A percentile compares a stretch with the other conserved stretches of the same genome.
These are phyloP conservation scores for Rosa chinensis DNA, from an alignment of 306 rosid species.

Conservation along the genomic window DNA sequence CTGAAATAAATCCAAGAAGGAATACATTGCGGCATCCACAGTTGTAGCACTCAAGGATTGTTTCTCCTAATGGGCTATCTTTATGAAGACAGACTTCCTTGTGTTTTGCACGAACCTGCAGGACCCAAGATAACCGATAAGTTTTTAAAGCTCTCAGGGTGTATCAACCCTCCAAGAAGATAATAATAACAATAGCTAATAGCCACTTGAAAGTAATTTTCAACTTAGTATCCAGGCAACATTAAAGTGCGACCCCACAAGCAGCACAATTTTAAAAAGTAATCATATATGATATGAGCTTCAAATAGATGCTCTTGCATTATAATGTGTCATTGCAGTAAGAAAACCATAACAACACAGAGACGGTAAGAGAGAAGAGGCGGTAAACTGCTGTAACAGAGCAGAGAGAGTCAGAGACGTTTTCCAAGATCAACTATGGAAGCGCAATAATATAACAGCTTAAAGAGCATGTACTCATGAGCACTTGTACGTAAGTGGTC, in stretches of 20 bases:
- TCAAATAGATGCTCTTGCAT: not conserved
- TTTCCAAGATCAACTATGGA: not conserved
- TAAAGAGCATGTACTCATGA: not conserved
- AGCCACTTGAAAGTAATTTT: not conserved
- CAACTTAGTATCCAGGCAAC: not conserved
- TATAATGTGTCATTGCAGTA: not conserved
- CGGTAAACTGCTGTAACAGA: not conserved
- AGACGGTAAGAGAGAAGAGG: not conserved
- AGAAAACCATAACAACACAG: not conserved
- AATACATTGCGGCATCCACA: conserved; percentile 99
- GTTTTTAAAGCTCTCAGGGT: not conserved
- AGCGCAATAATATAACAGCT: not conserved
- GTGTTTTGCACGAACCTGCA: conserved; percentile 97
- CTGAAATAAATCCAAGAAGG: conserved; percentile 97
- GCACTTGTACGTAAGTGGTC: not conserved
- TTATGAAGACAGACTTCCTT: conserved; percentile 99
- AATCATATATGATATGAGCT: not conserved
- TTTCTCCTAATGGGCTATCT: conserved; percentile 98
- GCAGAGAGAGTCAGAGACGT: not conserved
- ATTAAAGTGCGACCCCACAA: not conserved
- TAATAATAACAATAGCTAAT: not conserved
- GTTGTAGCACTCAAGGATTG: conserved; percentile 98
- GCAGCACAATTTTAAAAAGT: not conserved
- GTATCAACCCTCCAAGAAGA: not conserved
- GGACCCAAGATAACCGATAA: conserved; percentile 20